These are phyloP conservation scores for Retiboletus flavoniger DNA, from an alignment of 1,284 basidiomycete genomes.

Conservation along the genomic window DNA sequence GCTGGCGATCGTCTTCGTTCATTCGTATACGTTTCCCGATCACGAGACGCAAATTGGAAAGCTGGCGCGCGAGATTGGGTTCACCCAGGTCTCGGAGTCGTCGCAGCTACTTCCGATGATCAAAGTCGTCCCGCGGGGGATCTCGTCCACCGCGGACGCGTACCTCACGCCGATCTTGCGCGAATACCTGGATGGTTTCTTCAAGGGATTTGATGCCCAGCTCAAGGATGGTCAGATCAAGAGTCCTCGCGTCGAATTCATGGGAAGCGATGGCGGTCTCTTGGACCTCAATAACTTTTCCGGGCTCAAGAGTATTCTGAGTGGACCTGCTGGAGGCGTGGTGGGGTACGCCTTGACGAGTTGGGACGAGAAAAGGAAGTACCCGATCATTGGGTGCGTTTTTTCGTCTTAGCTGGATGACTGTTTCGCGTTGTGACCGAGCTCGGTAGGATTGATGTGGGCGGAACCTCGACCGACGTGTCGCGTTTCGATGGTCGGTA, in stretches of 20 bases:
- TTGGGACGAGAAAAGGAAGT: conserved; percentile 56
- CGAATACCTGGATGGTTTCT: conserved; percentile 91
- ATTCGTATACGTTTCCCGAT: conserved; percentile 89
- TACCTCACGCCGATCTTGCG: conserved; percentile 91
- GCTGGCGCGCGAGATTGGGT: conserved; percentile 78
- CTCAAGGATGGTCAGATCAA: conserved; percentile 41
- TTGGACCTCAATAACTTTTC: conserved; percentile 71
- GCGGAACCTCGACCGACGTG: conserved; percentile 80
- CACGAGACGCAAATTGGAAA: conserved; percentile 76
- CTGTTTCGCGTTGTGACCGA: not conserved
- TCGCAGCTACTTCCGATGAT: conserved; percentile 92
- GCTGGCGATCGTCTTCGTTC: conserved; percentile 83
- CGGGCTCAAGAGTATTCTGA: conserved; percentile 74
- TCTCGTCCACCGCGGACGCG: conserved; percentile 92
- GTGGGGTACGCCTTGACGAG: conserved; percentile 74
- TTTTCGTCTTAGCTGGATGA: not conserved
- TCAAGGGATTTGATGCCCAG: conserved; percentile 80
- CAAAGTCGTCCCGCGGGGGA: conserved; percentile 90
- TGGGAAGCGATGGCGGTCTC: conserved; percentile 76
- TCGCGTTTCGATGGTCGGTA: conserved; percentile 75
- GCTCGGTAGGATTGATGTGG: conserved; percentile 57
- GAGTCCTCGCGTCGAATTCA: conserved; percentile 62
- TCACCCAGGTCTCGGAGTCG: conserved; percentile 86
- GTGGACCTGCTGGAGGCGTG: conserved; percentile 77
- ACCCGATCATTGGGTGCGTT: conserved; percentile 63